Evolutionary conservation across 495 filamentous ascomycete species (phyloP), one percentile per base, ranked within the genome.

Genomic region (Xylaria sp.): DNA sequence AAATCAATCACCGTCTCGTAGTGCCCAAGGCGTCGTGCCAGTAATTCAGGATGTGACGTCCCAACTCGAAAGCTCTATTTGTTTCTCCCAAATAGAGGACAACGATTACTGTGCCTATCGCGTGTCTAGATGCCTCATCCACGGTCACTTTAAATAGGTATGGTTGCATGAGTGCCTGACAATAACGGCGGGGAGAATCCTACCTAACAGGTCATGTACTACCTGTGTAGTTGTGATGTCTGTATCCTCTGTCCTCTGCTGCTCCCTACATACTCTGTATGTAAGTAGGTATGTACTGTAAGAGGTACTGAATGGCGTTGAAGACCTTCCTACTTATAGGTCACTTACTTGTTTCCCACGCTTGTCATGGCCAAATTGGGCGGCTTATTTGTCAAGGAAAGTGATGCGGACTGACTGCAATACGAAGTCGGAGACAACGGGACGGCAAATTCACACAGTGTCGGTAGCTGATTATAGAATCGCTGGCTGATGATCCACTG

Each of bases 301-400:
- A 31, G 52, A 55, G 52, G 19, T 31, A 5, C 29, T 55, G 12
- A 15, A 17, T 55, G 29, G 52, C 5, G 17, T 55, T 19, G 46
- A 37, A 59, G n/a, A n/a, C 37, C 58, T 41, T 1, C 58, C 50
- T 37, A 37, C 8, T 37, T 37, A 8, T 21, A 59, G 33, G 57
- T 37, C 52, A 37, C 24, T 26, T 59, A 26, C 21, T 17, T 62
- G 26, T 26, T 26, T 62, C 7, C 3, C 29, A 11, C 14, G 7
- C 21, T 26, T 29, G 40, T 31, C 61, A 17, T 46, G 61, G 24
- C 41, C 29, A 24, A 7, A 62, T 62, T 62, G 21, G 67, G 44
- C 19, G 52, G 57, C 33, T 52, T 55, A 55, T 70, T 70, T 70
- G 33, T 61, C 67, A 61, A n/a, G 43, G 35, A 40, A 41, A 53